phyloP scores from a whole-genome alignment of 345 rosid genomes.

The Gynandropsis gynandra region DNA sequence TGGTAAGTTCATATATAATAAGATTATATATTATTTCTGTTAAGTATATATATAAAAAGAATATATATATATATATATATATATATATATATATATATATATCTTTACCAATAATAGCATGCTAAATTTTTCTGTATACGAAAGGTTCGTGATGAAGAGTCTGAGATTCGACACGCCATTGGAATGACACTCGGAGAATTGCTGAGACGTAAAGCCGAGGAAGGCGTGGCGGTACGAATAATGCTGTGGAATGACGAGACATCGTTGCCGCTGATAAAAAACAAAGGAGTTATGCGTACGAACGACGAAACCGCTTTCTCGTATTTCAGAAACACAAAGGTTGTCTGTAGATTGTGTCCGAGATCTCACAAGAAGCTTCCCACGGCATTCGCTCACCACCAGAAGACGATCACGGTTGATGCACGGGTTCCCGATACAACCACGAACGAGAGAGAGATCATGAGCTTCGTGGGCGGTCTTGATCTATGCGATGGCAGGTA shows the following conservation, averaged over 20 bases:
- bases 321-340: constrained; percentile 59
- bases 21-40: no score
- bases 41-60: neutral
- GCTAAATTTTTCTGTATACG: no score
- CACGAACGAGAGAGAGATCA: constrained; percentile 46
- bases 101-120: no score
- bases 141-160: constrained; percentile 59
- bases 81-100: no score
- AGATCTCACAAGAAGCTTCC: constrained; percentile 65
- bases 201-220: constrained; percentile 60
- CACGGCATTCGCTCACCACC: constrained; percentile 79
- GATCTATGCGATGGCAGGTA: constrained; percentile 71
- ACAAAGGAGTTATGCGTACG: constrained; percentile 73
- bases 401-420: constrained; percentile 68
- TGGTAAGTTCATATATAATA: constrained; percentile 37
- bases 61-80: neutral
- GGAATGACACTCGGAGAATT: constrained; percentile 72
- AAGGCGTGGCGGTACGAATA: constrained; percentile 82
- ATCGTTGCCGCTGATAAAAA: constrained; percentile 63
- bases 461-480: constrained; percentile 78
- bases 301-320: constrained; percentile 58
- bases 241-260: constrained; percentile 90
- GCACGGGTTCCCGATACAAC: constrained; percentile 23
- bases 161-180: constrained; percentile 50
- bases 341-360: constrained; percentile 60